Percentiles rank a stretch among this genome's conserved stretches.
phyloP scores from a whole-genome alignment of 1,284 basidiomycete species.

The Singerocomus inundabilis region DNA sequence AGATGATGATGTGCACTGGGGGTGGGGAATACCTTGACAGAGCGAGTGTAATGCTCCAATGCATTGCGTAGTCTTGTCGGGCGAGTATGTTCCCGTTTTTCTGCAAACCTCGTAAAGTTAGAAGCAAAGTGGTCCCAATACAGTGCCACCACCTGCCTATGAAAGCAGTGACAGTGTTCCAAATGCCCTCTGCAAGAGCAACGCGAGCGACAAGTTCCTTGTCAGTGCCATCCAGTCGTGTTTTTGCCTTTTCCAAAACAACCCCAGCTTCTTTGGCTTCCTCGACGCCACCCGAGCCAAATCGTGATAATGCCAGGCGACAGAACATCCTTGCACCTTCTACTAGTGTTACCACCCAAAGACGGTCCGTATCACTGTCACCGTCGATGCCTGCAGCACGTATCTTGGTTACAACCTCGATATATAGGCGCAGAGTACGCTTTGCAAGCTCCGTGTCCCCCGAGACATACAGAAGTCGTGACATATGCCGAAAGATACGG shows the following conservation, averaged over 20 bases:
- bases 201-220: constrained; percentile 52
- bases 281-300: constrained; percentile 39
- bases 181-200: constrained; percentile 67
- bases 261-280: constrained; percentile 60
- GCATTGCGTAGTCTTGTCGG: constrained; percentile 58
- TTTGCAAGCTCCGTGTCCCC: constrained; percentile 69
- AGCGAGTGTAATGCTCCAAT: constrained; percentile 54
- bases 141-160: constrained; percentile 44
- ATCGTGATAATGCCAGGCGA: constrained; percentile 40
- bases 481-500: constrained; percentile 79
- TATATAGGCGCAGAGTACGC: constrained; percentile 77
- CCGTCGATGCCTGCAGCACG: constrained; percentile 41
- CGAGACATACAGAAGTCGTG: constrained; percentile 63
- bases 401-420: constrained; percentile 81
- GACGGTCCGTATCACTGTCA: constrained; percentile 54
- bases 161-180: constrained; percentile 56
- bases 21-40: constrained; percentile 54
- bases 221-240: constrained; percentile 46
- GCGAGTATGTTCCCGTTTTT: constrained; percentile 64
- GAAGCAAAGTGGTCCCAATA: not conserved
- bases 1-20: constrained; percentile 78
- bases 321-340: constrained; percentile 77
- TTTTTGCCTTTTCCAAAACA: constrained; percentile 55
- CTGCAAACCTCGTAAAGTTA: constrained; percentile 39
- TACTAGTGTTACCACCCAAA: constrained; percentile 73